Conservation (phyloP, 176 grass and related monocot species). For the Rhynchospora breviuscula region DNA sequence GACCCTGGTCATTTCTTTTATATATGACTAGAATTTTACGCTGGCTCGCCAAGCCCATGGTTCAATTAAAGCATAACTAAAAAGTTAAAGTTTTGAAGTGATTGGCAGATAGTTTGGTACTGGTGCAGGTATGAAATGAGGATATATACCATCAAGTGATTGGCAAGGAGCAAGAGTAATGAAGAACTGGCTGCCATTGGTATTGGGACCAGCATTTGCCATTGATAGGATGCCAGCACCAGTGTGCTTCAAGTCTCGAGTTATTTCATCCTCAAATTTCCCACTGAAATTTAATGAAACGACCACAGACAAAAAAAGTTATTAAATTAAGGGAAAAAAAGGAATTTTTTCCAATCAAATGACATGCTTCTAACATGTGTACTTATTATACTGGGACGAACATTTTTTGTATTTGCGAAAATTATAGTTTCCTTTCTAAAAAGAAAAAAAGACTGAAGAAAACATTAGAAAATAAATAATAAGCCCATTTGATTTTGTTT, state of each 20-base stretch:
- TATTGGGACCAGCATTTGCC: constrained; percentile 91
- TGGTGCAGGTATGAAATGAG: neutral
- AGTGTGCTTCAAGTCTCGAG: constrained; percentile 81
- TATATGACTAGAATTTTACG: too few species aligned
- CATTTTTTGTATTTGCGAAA: neutral
- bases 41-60: neutral
- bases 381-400: neutral
- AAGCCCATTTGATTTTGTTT: neutral
- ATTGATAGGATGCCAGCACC: constrained; percentile 90
- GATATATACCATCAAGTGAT: constrained; percentile 66
- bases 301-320: neutral
- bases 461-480: neutral
- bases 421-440: neutral
- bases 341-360: neutral
- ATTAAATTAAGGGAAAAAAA: neutral
- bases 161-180: constrained; percentile 93
- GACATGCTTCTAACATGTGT: neutral
- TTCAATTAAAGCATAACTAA: neutral
- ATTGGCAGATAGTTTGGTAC: neutral
- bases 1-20: too few species aligned
- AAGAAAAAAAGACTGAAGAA: neutral
- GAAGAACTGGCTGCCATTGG: constrained; percentile 96
- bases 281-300: constrained; percentile 31
- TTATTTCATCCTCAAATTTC: constrained; percentile 96
- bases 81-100: neutral